Evolutionary conservation across 495 filamentous ascomycete genomes (phyloP), one percentile per base, ranked within the genome.

Genomic region (Tuber melanosporum): DNA sequence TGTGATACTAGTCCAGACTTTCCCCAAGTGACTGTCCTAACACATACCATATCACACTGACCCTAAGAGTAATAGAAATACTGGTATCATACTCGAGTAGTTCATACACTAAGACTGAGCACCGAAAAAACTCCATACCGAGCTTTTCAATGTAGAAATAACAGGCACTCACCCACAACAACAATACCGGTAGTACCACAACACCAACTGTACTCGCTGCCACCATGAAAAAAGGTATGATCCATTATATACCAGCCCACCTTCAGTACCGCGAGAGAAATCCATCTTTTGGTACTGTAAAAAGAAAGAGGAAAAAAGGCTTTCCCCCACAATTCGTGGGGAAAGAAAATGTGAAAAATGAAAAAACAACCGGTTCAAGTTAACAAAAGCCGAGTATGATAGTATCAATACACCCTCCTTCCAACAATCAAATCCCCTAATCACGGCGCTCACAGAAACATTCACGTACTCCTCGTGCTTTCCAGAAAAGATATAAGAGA

Each of bases 301-400:
- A 66, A 66, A 19, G 32, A 36, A 66, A 32, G 14, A 32, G 26
- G n/a, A 62, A 32, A 36, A 66, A 36, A 66, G 5, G 12, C 14
- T 36, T 8, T 19, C 26, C 57, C 26, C 15, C 57, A 32, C 32
- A 36, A 66, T 66, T 36, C 1, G 26, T 66, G 12, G 57, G 26
- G 57, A 66, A 66, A 32, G 32, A 66, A 66, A 66, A 66, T 66
- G 57, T 36, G 57, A 66, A 36, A 66, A 36, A 66, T 36, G 57
- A 66, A 36, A 66, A 66, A 66, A 66, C 17, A 26, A 36, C 57
- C 26, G 1, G 26, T 66, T 66, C 57, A 66, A 36, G 57, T 32
- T 36, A 36, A 66, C 26, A 66, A 36, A 66, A 15, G 57, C 26
- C 26, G 39, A 66, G 32, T 66, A 32, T 32, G 32, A 32, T 32